These are phyloP conservation scores for Meyerozyma sp. DNA, from an alignment of 1,139 yeast genomes.

Conservation along the genomic window DNA sequence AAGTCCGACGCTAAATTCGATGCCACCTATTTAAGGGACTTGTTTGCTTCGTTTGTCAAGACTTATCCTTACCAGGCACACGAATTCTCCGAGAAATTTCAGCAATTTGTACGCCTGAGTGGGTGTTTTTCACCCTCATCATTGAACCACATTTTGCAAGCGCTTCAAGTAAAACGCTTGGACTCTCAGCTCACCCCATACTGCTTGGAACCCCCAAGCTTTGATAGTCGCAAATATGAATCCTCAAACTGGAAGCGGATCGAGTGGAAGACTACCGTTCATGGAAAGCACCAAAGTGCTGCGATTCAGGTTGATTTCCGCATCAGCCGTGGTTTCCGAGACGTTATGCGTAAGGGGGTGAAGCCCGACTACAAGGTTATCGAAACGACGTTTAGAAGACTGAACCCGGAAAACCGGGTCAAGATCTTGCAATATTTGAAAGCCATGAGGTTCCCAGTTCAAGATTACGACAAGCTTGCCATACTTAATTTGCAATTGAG, in stretches of 20 bases:
- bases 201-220: conserved; percentile 14
- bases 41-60: conserved; percentile 26
- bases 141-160: conserved; percentile 7
- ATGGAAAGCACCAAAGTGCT: conserved; percentile 11
- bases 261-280: conserved; percentile 11
- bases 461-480: conserved; percentile 7
- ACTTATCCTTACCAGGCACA: conserved; percentile 31
- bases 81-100: conserved; percentile 18
- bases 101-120: conserved; percentile 18
- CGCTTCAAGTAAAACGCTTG: conserved; percentile 18
- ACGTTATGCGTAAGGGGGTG: conserved; percentile 28
- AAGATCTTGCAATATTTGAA: conserved; percentile 16
- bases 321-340: conserved; percentile 29
- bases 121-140: conserved; percentile 4
- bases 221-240: conserved; percentile 14
- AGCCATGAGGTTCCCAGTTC: conserved; percentile 14
- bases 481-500: conserved; percentile 1
- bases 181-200: conserved; percentile 29
- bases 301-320: conserved; percentile 28
- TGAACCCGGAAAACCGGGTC: conserved; percentile 15
- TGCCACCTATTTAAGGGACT: conserved; percentile 16
- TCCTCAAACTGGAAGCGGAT: conserved; percentile 18
- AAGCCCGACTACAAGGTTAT: conserved; percentile 29
- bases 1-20: conserved; percentile 16
- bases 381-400: conserved; percentile 27